Conservation (phyloP, 1,284 basidiomycete genomes). For the Microbotryomycetes sp. region DNA sequence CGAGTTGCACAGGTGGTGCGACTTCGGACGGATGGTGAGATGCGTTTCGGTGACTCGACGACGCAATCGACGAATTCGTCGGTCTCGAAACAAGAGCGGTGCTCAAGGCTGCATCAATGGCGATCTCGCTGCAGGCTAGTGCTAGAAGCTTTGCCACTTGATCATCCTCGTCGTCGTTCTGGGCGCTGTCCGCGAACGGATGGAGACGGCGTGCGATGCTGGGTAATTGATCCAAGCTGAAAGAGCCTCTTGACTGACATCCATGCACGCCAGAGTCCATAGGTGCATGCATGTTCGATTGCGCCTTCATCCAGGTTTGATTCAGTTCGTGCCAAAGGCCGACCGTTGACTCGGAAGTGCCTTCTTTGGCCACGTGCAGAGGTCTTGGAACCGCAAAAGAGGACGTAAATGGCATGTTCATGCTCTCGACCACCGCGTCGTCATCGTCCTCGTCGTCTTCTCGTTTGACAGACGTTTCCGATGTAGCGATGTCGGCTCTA, state of each 20-base stretch:
- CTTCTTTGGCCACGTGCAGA: neutral
- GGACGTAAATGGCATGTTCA: neutral
- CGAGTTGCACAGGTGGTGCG: neutral
- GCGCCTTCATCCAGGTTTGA: neutral
- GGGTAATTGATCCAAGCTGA: neutral
- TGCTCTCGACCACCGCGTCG: neutral
- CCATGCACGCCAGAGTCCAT: neutral
- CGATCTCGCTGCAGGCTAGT: neutral
- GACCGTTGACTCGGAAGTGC: neutral
- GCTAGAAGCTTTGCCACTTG: neutral
- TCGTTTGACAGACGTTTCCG: no score
- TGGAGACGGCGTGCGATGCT: neutral
- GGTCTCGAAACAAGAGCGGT: neutral
- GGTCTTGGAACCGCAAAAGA: neutral
- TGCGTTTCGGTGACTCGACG: neutral
- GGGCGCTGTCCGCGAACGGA: no score
- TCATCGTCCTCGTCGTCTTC: neutral
- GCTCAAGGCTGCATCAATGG: neutral
- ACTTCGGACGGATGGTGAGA: neutral
- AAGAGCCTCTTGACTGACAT: neutral
- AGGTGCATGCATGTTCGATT: neutral
- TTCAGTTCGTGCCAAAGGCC: neutral
- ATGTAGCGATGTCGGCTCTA: no score
- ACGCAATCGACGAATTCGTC: no score
- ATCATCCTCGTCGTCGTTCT: neutral